phyloP scores from a whole-genome alignment of 2,329 filamentous ascomycete species.

The Hypomyces rosellus region DNA sequence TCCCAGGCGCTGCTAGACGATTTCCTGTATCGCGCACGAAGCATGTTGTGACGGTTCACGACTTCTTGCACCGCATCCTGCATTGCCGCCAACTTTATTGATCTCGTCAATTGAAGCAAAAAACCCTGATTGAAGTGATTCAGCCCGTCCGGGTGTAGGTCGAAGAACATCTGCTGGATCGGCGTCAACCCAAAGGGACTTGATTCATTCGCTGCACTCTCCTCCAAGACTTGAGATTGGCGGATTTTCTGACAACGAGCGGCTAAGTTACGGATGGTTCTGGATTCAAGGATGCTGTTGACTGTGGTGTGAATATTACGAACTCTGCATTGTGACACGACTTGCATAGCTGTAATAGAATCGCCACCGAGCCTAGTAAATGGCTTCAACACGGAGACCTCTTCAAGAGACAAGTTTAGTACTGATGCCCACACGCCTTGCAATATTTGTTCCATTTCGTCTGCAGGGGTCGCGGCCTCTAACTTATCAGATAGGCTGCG shows the following conservation, averaged over 20 bases:
- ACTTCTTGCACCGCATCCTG: slow-evolving; percentile 19
- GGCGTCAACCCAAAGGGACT: slow-evolving; percentile 35
- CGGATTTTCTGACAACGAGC: not conserved
- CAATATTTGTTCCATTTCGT: slow-evolving; percentile 13
- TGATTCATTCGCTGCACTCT: no score
- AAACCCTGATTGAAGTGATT: slow-evolving; percentile 41
- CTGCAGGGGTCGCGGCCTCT: slow-evolving; percentile 3
- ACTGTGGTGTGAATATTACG: slow-evolving; percentile 25
- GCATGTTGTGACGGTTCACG: slow-evolving; percentile 29
- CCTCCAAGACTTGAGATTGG: not conserved
- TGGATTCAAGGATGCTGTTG: slow-evolving; percentile 25
- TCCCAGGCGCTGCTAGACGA: slow-evolving; percentile 11
- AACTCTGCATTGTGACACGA: slow-evolving; percentile 31
- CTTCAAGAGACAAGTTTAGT: not conserved
- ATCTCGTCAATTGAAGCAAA: slow-evolving; percentile 25
- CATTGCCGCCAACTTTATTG: slow-evolving; percentile 13
- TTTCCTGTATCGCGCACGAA: slow-evolving; percentile 27
- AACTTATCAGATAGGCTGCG: not conserved
- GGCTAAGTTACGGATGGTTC: not conserved
- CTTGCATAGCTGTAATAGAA: slow-evolving; percentile 37
- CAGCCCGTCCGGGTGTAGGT: slow-evolving; percentile 21
- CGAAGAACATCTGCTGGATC: slow-evolving; percentile 39
- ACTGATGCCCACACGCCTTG: slow-evolving; percentile 15
- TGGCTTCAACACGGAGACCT: no score
- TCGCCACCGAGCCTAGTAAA: slow-evolving; percentile 37